Evolutionary conservation across 2,329 filamentous ascomycete genomes (phyloP), one percentile per base, ranked within the genome.

Genomic region (Bretziella fagacearum): DNA sequence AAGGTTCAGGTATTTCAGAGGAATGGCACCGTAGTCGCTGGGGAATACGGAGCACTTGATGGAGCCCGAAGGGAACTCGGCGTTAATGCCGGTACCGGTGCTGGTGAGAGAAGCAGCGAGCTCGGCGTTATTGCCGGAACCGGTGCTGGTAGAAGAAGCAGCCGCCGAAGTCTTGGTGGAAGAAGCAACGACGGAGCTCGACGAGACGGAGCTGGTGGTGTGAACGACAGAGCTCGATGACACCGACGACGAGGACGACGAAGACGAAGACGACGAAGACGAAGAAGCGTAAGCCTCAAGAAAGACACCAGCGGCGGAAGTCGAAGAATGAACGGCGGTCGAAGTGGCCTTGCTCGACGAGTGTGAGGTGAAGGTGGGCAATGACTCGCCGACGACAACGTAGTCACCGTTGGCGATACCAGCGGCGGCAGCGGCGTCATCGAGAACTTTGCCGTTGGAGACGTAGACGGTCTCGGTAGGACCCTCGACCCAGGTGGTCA

Each of bases 31-130:
- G 57, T 93, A 96, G 0, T 75, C 67, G 2, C 76, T 77, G 13
- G 87, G 87, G 67, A 95, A 93, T 1, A 68, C 58, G 52, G 62
- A 63, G 66, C 91, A 96, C 53, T 70, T 63, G 47, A 93, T 56
- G 55, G 76, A 62, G 51, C 84, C 84, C 61, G 80, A 79, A 10
- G 81, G 82, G 69, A 96, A 96, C 6, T 77, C 65, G 13, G 65
- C 63, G 54, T 77, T 67, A 47, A 89, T 54, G 44, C 82, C 83
- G 20, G 57, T 65, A 44, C 61, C 66, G 40, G 53, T 55, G 44
- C 52, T 23, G 36, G 50, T 46, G 50, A 51, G 27, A 50, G 52
- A 18, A 47, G 46, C 32, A 47, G 51, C 35, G 50, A 52, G 18
- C 11, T 25, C 30, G 13, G 25, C 32, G 17, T 23, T 26, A 32